phyloP scores from a whole-genome alignment of 2,329 filamentous ascomycete species.

The Fusarium sp. region DNA sequence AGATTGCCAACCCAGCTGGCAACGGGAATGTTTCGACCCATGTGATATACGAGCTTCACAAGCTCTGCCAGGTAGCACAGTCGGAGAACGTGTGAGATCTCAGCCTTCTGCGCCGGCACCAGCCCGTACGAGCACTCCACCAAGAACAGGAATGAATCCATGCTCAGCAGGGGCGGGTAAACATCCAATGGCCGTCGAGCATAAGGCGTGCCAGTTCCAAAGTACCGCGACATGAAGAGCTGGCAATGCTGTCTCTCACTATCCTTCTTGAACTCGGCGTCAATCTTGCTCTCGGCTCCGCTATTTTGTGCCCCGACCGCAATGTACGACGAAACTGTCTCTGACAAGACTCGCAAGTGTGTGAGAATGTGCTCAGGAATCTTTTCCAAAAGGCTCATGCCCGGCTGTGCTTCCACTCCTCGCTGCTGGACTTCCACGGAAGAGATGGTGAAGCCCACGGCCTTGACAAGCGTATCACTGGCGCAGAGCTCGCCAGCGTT shows the following conservation, averaged over 20 bases:
- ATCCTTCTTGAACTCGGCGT: conserved; percentile 74
- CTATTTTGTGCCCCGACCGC: conserved; percentile 78
- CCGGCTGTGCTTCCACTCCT: conserved; percentile 79
- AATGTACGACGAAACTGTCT: conserved; percentile 88
- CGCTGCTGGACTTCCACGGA: conserved; percentile 93
- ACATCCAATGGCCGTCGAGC: conserved; percentile 57
- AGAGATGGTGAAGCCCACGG: conserved; percentile 87
- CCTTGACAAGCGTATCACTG: conserved; percentile 71
- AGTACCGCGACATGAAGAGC: conserved; percentile 75
- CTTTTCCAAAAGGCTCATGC: conserved; percentile 82
- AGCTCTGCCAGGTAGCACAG: conserved; percentile 94
- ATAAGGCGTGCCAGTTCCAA: conserved; percentile 56
- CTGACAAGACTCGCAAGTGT: conserved; percentile 87
- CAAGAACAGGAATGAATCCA: conserved; percentile 84
- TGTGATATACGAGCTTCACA: conserved; percentile 78
- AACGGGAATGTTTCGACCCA: conserved; percentile 66
- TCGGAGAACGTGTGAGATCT: conserved; percentile 82
- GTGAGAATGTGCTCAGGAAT: conserved; percentile 87
- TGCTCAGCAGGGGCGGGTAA: conserved; percentile 70
- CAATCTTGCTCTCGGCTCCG: conserved; percentile 69
- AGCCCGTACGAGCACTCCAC: conserved; percentile 82
- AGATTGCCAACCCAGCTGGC: conserved; percentile 62
- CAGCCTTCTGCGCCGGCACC: conserved; percentile 74
- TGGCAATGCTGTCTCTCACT: conserved; percentile 80
- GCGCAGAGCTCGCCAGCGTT: conserved; percentile 60